These are phyloP conservation scores for Ambrosia artemisiifolia DNA, from an alignment of 129 eudicot genomes.

Conservation along the genomic window DNA sequence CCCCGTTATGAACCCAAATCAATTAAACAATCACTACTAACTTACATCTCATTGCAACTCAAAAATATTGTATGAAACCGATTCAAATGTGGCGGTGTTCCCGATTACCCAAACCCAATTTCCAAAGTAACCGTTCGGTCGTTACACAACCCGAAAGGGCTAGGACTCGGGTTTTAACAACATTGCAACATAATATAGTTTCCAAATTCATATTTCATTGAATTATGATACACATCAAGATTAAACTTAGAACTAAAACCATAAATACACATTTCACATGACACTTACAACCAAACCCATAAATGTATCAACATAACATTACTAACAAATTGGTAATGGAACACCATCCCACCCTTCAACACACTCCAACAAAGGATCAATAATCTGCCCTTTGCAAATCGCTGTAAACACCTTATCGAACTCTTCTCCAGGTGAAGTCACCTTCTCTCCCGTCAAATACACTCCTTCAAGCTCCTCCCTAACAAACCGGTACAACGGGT, in stretches of 20 bases:
- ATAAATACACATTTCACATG: slow-evolving; percentile 12
- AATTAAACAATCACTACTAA: no score
- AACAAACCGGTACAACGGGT: slow-evolving; percentile 68
- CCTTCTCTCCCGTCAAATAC: slow-evolving; percentile 66
- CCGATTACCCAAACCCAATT: no score
- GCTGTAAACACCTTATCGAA: slow-evolving; percentile 74
- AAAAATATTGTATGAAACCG: no score
- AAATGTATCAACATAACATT: background rate
- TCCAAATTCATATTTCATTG: background rate
- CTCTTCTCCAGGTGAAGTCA: slow-evolving; percentile 68
- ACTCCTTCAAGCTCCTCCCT: slow-evolving; percentile 51
- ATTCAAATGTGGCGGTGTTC: no score
- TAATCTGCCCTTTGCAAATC: slow-evolving; percentile 43
- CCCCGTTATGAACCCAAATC: no score
- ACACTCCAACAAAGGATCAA: slow-evolving; percentile 78
- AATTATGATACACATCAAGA: slow-evolving; percentile 10
- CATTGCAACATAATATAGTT: no score
- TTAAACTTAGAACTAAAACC: background rate
- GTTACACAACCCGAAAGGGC: no score
- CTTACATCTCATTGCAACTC: no score
- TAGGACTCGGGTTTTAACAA: no score
- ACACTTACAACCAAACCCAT: slow-evolving; percentile 5
- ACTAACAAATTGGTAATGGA: slow-evolving; percentile 76
- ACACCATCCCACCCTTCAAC: slow-evolving; percentile 69
- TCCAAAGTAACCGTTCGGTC: no score